Evolutionary conservation across 2,329 filamentous ascomycete species (phyloP), one percentile per base, ranked within the genome.

Genomic region (Trichoderma aggressivum): DNA sequence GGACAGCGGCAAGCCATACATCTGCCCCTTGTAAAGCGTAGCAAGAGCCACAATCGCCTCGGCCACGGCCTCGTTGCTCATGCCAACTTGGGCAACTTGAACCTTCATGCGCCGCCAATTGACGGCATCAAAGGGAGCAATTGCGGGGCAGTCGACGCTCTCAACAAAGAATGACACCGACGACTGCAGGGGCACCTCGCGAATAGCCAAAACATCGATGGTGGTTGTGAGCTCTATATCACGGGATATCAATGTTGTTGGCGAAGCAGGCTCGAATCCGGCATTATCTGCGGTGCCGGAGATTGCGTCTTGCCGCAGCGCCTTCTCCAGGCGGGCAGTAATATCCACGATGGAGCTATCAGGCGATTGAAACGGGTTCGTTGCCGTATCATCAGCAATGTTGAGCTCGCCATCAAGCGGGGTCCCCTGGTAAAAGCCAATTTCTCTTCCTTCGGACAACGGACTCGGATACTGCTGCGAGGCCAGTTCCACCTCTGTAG

Each of bases 221-320:
- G 72, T 72, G 1, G 74, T 75, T 18, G 74, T 76, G 26, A 76
- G 66, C 28, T 75, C 69, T 34, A 76, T 76, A 28, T 74, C 72
- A n/a, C 72, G 72, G 12, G 75, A 76, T 71, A 74, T 75, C 16
- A 74, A 47, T 53, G 58, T 68, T 24, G 60, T 64, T 2, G 70
- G 73, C 14, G 73, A 72, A 26, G 53, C 67, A 4, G 60, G 34
- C 7, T 73, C 66, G 3, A 53, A 43, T 1, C 56, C 59, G 5
- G 30, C 39, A 8, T 56, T 39, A 1, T 64, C 43, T 3, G 43
- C 1, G 2, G 36, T n/a, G 21, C 28, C 16, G 6, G 36, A 56
- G 16, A 28, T 56, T 30, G 16, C 43, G 21, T 56, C 50, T 30
- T 43, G 50, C 28, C 53, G 64, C 47, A 67, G 32, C 50, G 47